Evolutionary conservation across 2,329 filamentous ascomycete genomes (phyloP).

Genomic region (Penicillium sumatraense): DNA sequence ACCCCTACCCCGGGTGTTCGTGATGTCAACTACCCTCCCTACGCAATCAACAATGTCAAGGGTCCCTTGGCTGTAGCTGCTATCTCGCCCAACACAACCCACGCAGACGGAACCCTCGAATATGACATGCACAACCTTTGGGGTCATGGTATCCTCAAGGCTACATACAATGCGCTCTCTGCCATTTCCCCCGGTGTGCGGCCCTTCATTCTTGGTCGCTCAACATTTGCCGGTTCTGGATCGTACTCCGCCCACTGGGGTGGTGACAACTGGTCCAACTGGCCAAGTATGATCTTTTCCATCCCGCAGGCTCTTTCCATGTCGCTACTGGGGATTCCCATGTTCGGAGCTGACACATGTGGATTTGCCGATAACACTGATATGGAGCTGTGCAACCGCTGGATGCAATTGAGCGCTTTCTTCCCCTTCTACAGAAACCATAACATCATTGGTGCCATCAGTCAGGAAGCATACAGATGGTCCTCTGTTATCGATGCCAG

Average conservation of each 20-base stretch:
- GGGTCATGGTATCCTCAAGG: slow-evolving; percentile 73
- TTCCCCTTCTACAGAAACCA: slow-evolving; percentile 79
- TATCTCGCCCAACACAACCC: slow-evolving; percentile 74
- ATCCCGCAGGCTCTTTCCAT: slow-evolving; percentile 78
- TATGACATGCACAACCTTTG: slow-evolving; percentile 84
- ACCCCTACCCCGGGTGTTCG: slow-evolving; percentile 65
- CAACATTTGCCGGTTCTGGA: slow-evolving; percentile 76
- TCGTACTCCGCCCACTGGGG: slow-evolving; percentile 80
- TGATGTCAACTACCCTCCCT: slow-evolving; percentile 73
- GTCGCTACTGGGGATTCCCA: slow-evolving; percentile 73
- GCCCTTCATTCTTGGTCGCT: slow-evolving; percentile 81
- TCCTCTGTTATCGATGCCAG: slow-evolving; percentile 65
- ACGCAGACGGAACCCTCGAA: slow-evolving; percentile 70
- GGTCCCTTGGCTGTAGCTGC: slow-evolving; percentile 71
- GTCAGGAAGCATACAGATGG: slow-evolving; percentile 77
- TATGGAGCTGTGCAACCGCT: slow-evolving; percentile 71
- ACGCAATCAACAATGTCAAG: slow-evolving; percentile 73
- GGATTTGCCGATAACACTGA: slow-evolving; percentile 70
- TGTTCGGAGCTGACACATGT: slow-evolving; percentile 72
- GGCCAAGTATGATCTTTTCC: slow-evolving; percentile 72
- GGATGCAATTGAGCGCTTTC: slow-evolving; percentile 73
- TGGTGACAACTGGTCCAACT: slow-evolving; percentile 72
- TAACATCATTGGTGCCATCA: slow-evolving; percentile 62
- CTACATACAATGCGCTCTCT: slow-evolving; percentile 72
- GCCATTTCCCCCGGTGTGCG: slow-evolving; percentile 67